Conservation (phyloP, 1,284 basidiomycete genomes). For the Trametes versicolor region DNA sequence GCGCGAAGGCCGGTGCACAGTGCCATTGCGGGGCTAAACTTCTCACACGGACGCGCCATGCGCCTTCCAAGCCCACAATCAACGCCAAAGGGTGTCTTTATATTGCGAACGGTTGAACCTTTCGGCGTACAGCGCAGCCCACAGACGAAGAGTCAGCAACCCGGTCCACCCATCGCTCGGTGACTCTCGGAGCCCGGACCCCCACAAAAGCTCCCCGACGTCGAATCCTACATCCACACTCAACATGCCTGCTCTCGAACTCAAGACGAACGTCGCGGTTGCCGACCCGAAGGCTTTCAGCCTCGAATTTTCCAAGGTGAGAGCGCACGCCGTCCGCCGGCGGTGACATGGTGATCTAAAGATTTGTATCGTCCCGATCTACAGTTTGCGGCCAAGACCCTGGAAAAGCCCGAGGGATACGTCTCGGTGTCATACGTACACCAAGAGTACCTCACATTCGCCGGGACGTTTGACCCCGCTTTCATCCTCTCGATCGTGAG, state of each 20-base stretch:
- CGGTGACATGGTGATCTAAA: not conserved
- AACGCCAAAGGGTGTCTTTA: too few species aligned
- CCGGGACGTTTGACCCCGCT: slow-evolving; percentile 70
- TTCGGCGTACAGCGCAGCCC: too few species aligned
- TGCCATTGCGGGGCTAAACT: too few species aligned
- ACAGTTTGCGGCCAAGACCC: slow-evolving; percentile 58
- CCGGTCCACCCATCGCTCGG: too few species aligned
- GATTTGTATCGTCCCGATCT: not conserved
- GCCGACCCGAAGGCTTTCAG: slow-evolving; percentile 62
- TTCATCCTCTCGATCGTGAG: slow-evolving; percentile 65
- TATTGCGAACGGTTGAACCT: too few species aligned
- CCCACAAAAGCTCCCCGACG: not conserved
- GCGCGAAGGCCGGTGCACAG: too few species aligned
- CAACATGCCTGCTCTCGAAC: slow-evolving; percentile 64
- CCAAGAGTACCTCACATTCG: slow-evolving; percentile 66
- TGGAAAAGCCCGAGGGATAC: slow-evolving; percentile 63
- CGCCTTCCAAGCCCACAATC: too few species aligned
- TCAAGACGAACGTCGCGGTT: slow-evolving; percentile 69
- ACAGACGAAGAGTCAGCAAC: too few species aligned
- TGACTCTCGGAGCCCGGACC: too few species aligned
- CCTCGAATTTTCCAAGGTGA: slow-evolving; percentile 70
- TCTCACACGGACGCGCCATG: too few species aligned
- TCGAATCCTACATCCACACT: not conserved
- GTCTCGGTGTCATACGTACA: slow-evolving; percentile 63
- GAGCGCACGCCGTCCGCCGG: slow-evolving; percentile 8